Evolutionary conservation across 2,329 filamentous ascomycete species (phyloP).

Genomic region (Cytospora chrysosperma): DNA sequence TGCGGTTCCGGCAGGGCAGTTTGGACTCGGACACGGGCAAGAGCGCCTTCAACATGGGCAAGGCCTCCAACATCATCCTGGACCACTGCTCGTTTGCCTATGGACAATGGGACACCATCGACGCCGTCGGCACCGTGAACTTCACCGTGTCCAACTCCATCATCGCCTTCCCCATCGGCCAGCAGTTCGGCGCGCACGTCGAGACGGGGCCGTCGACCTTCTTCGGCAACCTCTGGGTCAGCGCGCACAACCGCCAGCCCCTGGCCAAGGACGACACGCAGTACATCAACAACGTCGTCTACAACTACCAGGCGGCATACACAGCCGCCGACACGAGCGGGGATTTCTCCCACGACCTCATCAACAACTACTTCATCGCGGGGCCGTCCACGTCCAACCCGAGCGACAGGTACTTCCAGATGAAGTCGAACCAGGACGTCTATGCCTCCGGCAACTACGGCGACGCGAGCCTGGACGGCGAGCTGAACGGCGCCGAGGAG

Average conservation of each 20-base stretch:
- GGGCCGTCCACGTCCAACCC: conserved; percentile 41
- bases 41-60: conserved; percentile 43
- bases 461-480: conserved; percentile 31
- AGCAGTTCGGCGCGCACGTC: conserved; percentile 44
- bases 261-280: conserved; percentile 47
- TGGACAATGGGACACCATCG: conserved; percentile 44
- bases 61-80: conserved; percentile 45
- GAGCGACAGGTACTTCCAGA: conserved; percentile 41
- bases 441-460: conserved; percentile 43
- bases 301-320: conserved; percentile 44
- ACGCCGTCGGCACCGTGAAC: conserved; percentile 37
- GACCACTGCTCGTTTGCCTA: conserved; percentile 44
- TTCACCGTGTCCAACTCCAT: conserved; percentile 47
- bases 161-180: conserved; percentile 43
- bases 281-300: conserved; percentile 45
- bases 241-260: conserved; percentile 46
- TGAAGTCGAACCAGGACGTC: conserved; percentile 41
- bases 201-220: conserved; percentile 41
- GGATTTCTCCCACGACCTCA: conserved; percentile 35
- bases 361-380: conserved; percentile 46
- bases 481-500: conserved; percentile 24
- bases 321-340: conserved; percentile 29
- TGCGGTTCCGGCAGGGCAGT: conserved; percentile 44
- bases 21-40: conserved; percentile 39
- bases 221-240: conserved; percentile 46